A percentile compares a stretch with the other conserved stretches of the same genome.
Conservation (phyloP, 2,329 filamentous ascomycete species). For the Gnomoniopsis smithogilvyi region DNA sequence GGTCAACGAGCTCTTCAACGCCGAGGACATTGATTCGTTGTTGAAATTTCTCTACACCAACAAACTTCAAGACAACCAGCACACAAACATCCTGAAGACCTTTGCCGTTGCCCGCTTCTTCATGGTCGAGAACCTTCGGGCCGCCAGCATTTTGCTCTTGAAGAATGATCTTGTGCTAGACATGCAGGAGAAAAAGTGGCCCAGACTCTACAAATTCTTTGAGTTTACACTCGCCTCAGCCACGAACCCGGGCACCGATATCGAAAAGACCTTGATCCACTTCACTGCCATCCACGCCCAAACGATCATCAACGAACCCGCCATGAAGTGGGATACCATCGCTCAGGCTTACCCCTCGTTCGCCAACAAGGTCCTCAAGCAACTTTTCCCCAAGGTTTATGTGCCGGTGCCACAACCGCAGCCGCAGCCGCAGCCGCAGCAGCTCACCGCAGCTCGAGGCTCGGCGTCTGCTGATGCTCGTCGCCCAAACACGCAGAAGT, state of each 20-base stretch:
- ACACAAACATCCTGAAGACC: neutral
- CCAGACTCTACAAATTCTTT: no score
- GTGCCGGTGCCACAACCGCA: no score
- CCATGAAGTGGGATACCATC: neutral
- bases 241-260: neutral
- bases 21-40: neutral
- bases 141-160: neutral
- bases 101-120: neutral
- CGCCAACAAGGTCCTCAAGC: neutral
- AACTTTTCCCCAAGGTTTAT: neutral
- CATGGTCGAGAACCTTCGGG: neutral
- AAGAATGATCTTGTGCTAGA: no score
- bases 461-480: no score
- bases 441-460: no score
- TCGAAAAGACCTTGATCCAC: neutral
- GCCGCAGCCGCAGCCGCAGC: no score
- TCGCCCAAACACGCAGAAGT: no score
- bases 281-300: neutral
- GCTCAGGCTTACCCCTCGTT: neutral
- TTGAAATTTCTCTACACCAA: neutral
- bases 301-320: neutral
- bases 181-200: no score
- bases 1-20: neutral
- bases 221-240: neutral
- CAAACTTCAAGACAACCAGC: neutral